A percentile compares a stretch with the other conserved stretches of the same genome.
phyloP scores from a whole-genome alignment of 495 filamentous ascomycete species.

The Penicillium paradoxum region DNA sequence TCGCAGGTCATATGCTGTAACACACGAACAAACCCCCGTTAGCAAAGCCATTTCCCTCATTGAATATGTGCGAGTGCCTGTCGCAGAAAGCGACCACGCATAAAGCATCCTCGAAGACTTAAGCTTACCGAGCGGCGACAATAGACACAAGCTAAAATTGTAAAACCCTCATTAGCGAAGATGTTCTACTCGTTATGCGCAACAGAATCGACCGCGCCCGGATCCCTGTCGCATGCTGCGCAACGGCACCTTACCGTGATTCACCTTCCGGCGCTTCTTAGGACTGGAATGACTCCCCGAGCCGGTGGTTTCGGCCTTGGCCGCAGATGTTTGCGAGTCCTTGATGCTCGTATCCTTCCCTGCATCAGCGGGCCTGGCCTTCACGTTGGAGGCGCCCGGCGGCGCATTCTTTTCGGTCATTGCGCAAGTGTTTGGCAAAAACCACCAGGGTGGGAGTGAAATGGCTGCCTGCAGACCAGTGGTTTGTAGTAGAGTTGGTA shows the following conservation, averaged over 20 bases:
- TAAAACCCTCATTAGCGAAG: slow-evolving; percentile 25
- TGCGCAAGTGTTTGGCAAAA: slow-evolving; percentile 4
- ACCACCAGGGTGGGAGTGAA: slow-evolving; percentile 22
- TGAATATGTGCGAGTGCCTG: neutral
- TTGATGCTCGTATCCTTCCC: slow-evolving; percentile 30
- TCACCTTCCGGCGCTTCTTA: slow-evolving; percentile 98
- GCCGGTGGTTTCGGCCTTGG: slow-evolving; percentile 36
- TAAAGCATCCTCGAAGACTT: slow-evolving; percentile 1
- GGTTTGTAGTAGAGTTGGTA: slow-evolving; percentile 1
- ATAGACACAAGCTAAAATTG: slow-evolving; percentile 85
- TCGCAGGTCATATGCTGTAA: slow-evolving; percentile 99
- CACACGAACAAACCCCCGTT: slow-evolving; percentile 38
- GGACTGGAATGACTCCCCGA: slow-evolving; percentile 53
- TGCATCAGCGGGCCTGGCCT: slow-evolving; percentile 15
- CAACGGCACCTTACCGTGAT: slow-evolving; percentile 74
- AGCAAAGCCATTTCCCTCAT: slow-evolving; percentile 21
- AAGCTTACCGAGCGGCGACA: slow-evolving; percentile 95
- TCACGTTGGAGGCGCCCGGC: slow-evolving; percentile 26
- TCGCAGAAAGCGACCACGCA: neutral
- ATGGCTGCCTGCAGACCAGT: slow-evolving; percentile 32
- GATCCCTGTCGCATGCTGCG: slow-evolving; percentile 30
- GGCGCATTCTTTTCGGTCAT: slow-evolving; percentile 38
- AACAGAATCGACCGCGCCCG: slow-evolving; percentile 23
- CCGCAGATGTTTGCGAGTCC: slow-evolving; percentile 30
- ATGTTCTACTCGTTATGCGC: slow-evolving; percentile 26